These are phyloP conservation scores for Ceratonia siliqua DNA, from an alignment of 306 rosid genomes.

Conservation along the genomic window DNA sequence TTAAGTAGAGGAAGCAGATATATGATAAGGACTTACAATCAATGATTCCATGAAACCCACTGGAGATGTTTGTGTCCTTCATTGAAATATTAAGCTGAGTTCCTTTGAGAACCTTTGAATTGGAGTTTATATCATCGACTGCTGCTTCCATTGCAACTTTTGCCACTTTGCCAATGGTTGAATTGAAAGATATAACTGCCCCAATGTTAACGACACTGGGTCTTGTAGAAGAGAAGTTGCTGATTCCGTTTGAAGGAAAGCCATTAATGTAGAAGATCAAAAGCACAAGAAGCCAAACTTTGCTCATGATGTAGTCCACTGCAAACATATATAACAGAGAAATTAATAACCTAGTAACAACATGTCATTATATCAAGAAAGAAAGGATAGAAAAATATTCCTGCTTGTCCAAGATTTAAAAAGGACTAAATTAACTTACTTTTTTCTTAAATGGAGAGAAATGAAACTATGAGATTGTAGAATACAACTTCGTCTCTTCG, in stretches of 20 bases:
- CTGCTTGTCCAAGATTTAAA: no score
- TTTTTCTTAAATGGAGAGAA: neutral
- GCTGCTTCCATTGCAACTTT: constrained; percentile 54
- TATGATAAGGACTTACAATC: constrained; percentile 39
- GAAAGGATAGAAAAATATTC: no score
- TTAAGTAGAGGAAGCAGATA: neutral
- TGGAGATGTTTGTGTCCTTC: constrained; percentile 41
- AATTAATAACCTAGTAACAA: neutral
- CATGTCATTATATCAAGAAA: neutral
- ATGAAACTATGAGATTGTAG: neutral
- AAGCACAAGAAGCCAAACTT: constrained; percentile 37
- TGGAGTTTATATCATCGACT: constrained; percentile 55
- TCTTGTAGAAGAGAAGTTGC: neutral
- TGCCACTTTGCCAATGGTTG: constrained; percentile 52
- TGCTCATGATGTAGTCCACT: constrained; percentile 39
- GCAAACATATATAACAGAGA: constrained; percentile 1
- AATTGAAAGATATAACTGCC: constrained; percentile 48
- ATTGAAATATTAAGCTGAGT: constrained; percentile 43
- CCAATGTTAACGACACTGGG: constrained; percentile 48
- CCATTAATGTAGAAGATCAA: constrained; percentile 23
- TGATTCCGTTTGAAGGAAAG: constrained; percentile 12
- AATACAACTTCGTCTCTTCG: neutral
- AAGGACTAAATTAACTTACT: neutral
- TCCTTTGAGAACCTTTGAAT: constrained; percentile 41
- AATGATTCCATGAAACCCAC: constrained; percentile 55